Evolutionary conservation across 1,284 basidiomycete genomes (phyloP).

Genomic region (Irpex lacteus): DNA sequence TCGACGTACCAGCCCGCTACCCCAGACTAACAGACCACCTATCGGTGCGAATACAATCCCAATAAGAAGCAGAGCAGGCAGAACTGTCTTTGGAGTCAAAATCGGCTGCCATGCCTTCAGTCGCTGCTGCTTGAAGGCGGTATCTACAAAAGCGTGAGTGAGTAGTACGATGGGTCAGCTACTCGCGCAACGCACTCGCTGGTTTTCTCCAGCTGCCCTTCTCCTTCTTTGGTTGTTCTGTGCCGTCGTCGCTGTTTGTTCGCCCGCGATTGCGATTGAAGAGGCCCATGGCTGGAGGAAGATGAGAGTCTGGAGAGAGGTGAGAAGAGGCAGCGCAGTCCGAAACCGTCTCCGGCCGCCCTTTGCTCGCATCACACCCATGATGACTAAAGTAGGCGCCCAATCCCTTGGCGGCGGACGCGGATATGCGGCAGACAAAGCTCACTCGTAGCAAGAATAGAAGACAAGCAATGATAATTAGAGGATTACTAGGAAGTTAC

Average conservation of each 20-base stretch:
- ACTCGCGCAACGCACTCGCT: slow-evolving; percentile 64
- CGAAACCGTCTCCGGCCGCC: slow-evolving; percentile 14
- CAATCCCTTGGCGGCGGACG: background rate
- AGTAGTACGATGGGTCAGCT: background rate
- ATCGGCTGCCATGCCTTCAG: slow-evolving; percentile 99
- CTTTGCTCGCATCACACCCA: background rate
- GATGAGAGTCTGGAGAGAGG: slow-evolving; percentile 11
- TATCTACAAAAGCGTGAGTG: slow-evolving; percentile 52
- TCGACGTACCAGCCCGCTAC: slow-evolving; percentile 59
- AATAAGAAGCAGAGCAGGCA: slow-evolving; percentile 94
- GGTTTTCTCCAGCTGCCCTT: slow-evolving; percentile 87
- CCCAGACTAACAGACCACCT: slow-evolving; percentile 92
- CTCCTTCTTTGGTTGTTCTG: slow-evolving; percentile 60
- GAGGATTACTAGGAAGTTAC: background rate
- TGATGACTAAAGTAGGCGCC: slow-evolving; percentile 3
- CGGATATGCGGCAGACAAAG: background rate
- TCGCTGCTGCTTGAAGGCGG: slow-evolving; percentile 99
- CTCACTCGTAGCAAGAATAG: background rate
- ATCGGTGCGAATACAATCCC: slow-evolving; percentile 96
- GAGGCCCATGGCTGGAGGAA: slow-evolving; percentile 30
- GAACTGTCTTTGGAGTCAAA: slow-evolving; percentile 93
- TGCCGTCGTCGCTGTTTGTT: slow-evolving; percentile 19
- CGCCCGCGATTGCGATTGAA: slow-evolving; percentile 33
- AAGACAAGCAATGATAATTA: background rate
- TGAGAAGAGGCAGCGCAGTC: slow-evolving; percentile 15